Base-by-base conservation (phyloP, 2,329 filamentous ascomycete genomes). In the Phialophora verrucosa region DNA sequence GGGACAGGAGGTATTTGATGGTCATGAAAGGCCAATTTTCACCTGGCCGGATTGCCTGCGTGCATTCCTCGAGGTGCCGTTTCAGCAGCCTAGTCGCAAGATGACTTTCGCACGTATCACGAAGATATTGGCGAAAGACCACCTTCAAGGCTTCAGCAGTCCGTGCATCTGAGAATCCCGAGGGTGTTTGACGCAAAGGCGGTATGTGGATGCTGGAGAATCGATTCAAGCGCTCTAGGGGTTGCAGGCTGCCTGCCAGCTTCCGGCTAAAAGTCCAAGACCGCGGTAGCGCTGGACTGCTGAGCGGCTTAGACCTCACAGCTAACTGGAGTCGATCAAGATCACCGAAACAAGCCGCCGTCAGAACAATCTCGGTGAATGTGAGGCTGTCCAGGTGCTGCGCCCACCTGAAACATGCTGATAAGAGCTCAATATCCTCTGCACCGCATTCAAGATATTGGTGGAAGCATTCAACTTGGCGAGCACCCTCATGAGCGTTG, bases 21-120 rank as follows among this genome's bases (percentile, higher is more conserved):
- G 62, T 53, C 44, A 42, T 14, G 11, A 63, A 25, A 29, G 62
- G 62, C 62, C 62, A 63, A 6, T n/a, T 3, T n/a, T 58, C 53
- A n/a, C 42, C 54, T 49, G 27, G 31, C 17, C 32, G 4, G 42
- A 61, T 54, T 29, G 32, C 27, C 27, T 63, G 4, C 12, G 42
- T 29, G 44, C 62, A 63, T 5, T 63, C n/a, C 29, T 63, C 53
- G 17, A 63, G 38, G 44, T 63, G 62, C 20, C 62, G 31, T 35
- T 58, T 27, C 31, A 63, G 54, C 35, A 63, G 32, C 20, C 42
- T 63, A 23, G 62, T 63, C 20, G 42, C 47, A 50, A 63, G 62
- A 29, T 57, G 44, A 51, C 25, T 51, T 29, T 51, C 53, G 35
- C 17, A 49, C 17, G 23, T 25, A n/a, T 29, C 62, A n/a, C 25